Base-by-base conservation (phyloP, 2,329 filamentous ascomycete species). In the Fusarium vanettenii region DNA sequence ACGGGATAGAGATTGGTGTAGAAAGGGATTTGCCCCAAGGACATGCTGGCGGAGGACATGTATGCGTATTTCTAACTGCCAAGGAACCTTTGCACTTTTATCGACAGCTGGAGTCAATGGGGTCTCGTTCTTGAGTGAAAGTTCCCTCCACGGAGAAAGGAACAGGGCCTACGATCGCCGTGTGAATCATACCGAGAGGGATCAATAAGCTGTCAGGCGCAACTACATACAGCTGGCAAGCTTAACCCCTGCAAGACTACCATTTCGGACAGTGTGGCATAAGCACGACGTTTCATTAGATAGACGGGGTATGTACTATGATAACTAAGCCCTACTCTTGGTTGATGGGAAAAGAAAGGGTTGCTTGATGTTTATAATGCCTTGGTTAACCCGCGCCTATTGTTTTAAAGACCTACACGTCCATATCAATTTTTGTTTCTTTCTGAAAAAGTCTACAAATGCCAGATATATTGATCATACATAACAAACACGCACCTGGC, bases 121-220 rank as follows among this genome's bases (percentile, higher is more conserved):
- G 10, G 25, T 27, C 14, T 50, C 18, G 22, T 31, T 8, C 50
- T 13, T 20, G 29, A 14, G 11, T 9, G 13, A 20, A 31, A 2
- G 14, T 33, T 5, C 29, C 8, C 29, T 35, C 8, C 5, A 35
- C 31, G 3, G 14, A 33, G 9, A 16, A 39, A 25, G 25, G 16
- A 6, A 8, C 10, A 20, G 37, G 25, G n/a, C 4, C 27, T 20
- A n/a, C 7, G 14, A n/a, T 43, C 25, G n/a, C 57, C 37, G 57
- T 60, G 25, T 60, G 57, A 60, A 60, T 60, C 57, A 60, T 60
- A 60, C 57, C 57, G 57, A 22, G n/a, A 39, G 20, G 27, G 22
- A 43, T 60, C 35, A 31, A 60, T 37, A 27, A 60, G 11, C 35
- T 29, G 22, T n/a, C 10, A n/a, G 20, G 22, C 6, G n/a, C 18